phyloP scores from a whole-genome alignment of 2,329 filamentous ascomycete species.

The Stagonosporopsis tanaceti region DNA sequence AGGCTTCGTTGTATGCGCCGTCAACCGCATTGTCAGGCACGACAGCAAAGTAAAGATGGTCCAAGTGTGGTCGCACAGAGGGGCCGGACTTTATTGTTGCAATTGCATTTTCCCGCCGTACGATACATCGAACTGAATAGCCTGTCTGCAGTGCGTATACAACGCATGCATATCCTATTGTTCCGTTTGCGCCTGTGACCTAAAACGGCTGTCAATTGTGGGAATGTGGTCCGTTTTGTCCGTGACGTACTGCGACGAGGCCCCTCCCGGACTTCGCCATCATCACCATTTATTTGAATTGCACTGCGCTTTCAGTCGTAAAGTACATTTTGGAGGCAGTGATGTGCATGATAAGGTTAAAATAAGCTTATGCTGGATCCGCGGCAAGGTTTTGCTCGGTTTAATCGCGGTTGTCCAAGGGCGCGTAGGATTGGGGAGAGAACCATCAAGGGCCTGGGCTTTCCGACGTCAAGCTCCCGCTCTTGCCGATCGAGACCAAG shows the following conservation, averaged over 20 bases:
- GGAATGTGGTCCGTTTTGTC: neutral
- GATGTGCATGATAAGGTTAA: neutral
- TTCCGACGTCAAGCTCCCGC: neutral
- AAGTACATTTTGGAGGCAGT: neutral
- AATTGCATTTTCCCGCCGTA: constrained; percentile 41
- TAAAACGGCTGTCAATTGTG: constrained; percentile 18
- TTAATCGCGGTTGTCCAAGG: constrained; percentile 7
- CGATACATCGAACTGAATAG: constrained; percentile 46
- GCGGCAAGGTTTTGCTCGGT: constrained; percentile 3
- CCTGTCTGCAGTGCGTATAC: constrained; percentile 36
- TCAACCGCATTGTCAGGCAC: constrained; percentile 40
- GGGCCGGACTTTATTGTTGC: constrained; percentile 33
- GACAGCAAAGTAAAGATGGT: constrained; percentile 34
- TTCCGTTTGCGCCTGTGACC: constrained; percentile 49
- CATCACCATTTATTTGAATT: constrained; percentile 12
- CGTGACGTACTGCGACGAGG: constrained; percentile 36
- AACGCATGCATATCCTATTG: constrained; percentile 43
- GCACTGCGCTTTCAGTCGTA: neutral
- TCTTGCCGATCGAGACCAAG: constrained; percentile 11
- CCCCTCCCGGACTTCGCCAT: constrained; percentile 22
- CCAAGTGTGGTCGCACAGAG: constrained; percentile 35
- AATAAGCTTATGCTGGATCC: constrained; percentile 4
- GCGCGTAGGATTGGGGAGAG: neutral
- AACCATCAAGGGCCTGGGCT: constrained; percentile 6
- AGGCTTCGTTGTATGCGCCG: constrained; percentile 40